Conservation (phyloP, 257 asterid genomes). For the Jacaranda mimosifolia region DNA sequence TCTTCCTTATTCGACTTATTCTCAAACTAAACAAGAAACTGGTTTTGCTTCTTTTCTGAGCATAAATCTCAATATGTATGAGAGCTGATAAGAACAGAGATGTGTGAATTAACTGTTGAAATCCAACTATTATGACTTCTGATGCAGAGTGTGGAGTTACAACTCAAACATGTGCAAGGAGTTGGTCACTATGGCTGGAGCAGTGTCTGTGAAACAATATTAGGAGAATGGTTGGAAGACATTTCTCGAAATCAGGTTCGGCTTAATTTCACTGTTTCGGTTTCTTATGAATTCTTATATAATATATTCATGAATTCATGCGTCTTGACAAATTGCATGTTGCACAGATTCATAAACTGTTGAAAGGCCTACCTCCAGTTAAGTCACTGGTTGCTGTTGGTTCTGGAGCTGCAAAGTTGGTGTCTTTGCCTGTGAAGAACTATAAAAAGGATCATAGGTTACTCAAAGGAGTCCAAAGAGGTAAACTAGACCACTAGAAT, state of each 20-base stretch:
- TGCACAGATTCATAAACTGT: slow-evolving; percentile 78
- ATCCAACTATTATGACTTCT: slow-evolving; percentile 35
- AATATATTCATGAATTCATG: slow-evolving; percentile 35
- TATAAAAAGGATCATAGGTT: slow-evolving; percentile 84
- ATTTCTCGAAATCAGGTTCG: slow-evolving; percentile 95
- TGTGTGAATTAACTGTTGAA: slow-evolving; percentile 27
- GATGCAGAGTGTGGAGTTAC: slow-evolving; percentile 88
- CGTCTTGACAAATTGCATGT: slow-evolving; percentile 31
- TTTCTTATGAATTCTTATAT: slow-evolving; percentile 38
- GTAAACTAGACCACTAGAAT: slow-evolving; percentile 41
- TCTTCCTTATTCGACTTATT: slow-evolving; percentile 7
- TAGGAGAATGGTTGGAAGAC: slow-evolving; percentile 99
- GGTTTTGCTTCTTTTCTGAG: slow-evolving; percentile 6
- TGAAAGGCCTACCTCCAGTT: slow-evolving; percentile 97
- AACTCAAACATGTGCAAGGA: slow-evolving; percentile 89
- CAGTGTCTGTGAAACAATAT: slow-evolving; percentile 72
- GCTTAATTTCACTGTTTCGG: slow-evolving; percentile 24
- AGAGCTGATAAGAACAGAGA: slow-evolving; percentile 11
- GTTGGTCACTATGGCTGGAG: slow-evolving; percentile 93
- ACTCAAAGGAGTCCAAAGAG: slow-evolving; percentile 98
- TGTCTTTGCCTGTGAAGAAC: slow-evolving; percentile 83
- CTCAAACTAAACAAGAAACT: slow-evolving; percentile 1
- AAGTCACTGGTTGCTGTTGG: slow-evolving; percentile 94
- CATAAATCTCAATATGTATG: slow-evolving; percentile 14
- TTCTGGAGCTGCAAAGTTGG: slow-evolving; percentile 97